Evolutionary conservation across 2,329 filamentous ascomycete genomes (phyloP).

Genomic region (Colletotrichum orchidophilum): DNA sequence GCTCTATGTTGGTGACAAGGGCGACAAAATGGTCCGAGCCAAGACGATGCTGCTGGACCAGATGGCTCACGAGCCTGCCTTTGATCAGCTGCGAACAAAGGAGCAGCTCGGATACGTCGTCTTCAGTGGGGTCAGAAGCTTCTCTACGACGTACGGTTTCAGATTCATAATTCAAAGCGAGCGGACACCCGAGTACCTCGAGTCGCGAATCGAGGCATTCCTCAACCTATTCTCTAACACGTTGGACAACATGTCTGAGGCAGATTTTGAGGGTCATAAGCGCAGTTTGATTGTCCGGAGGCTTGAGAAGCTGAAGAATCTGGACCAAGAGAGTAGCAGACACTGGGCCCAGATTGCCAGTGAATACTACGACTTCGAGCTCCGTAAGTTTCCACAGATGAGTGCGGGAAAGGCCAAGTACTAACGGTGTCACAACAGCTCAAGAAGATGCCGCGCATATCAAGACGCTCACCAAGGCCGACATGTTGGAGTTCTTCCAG

Average conservation of each 20-base stretch:
- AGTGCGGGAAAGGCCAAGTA: neutral
- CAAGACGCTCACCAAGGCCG: constrained; percentile 77
- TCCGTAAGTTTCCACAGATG: constrained; percentile 64
- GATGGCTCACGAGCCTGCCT: constrained; percentile 91
- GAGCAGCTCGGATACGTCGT: constrained; percentile 98
- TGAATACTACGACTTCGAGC: constrained; percentile 90
- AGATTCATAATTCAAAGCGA: constrained; percentile 95
- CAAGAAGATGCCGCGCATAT: constrained; percentile 81
- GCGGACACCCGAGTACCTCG: constrained; percentile 82
- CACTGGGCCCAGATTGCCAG: constrained; percentile 87
- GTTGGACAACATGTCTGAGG: constrained; percentile 79
- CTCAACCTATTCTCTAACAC: constrained; percentile 72
- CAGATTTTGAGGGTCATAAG: constrained; percentile 91
- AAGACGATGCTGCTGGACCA: constrained; percentile 86
- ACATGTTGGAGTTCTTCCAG: constrained; percentile 83
- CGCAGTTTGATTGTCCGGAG: constrained; percentile 86
- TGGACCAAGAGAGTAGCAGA: constrained; percentile 82
- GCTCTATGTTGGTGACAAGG: constrained; percentile 74
- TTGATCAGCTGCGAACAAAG: constrained; percentile 94
- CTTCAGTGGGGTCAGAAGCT: constrained; percentile 79
- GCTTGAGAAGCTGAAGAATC: constrained; percentile 91
- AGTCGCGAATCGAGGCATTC: constrained; percentile 88
- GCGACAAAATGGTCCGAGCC: constrained; percentile 75
- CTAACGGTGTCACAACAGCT: constrained; percentile 54
- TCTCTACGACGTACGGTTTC: constrained; percentile 84